Evolutionary conservation across 306 rosid genomes (phyloP).

Genomic region (Herpetospermum pedunculosum): DNA sequence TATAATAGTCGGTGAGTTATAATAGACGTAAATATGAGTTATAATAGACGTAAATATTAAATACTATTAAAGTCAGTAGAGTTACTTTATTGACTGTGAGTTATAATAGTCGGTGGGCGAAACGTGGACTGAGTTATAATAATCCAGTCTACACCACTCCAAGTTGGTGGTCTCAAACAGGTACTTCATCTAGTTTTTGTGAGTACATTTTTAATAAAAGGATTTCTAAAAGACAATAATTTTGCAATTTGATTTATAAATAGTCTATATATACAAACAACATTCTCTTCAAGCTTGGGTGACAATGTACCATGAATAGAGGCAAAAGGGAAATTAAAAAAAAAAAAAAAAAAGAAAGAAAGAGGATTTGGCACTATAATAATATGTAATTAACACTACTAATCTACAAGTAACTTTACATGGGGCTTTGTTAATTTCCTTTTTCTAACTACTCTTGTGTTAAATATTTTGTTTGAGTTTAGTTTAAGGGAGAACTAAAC

Average conservation of each 20-base stretch:
- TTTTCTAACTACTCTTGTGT: conserved; percentile 1
- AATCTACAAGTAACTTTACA: conserved; percentile 7
- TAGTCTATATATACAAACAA: neutral
- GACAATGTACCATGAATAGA: neutral
- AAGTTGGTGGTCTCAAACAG: no score
- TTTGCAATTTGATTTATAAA: neutral
- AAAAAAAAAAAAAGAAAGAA: neutral
- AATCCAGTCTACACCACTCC: no score
- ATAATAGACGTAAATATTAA: no score
- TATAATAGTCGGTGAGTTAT: no score
- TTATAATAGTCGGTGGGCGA: no score
- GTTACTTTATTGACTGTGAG: no score
- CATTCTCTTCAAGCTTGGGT: neutral
- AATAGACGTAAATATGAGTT: no score
- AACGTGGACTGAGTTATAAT: no score
- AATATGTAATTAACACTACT: neutral
- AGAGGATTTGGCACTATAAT: neutral
- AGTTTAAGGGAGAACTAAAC: conserved; percentile 17
- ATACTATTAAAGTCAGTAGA: no score
- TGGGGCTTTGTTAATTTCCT: neutral
- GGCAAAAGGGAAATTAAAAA: neutral
- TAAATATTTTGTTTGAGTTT: neutral
- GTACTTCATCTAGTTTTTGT: no score
- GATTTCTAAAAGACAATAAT: neutral
- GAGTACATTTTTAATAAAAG: no score